Evolutionary conservation across 306 rosid genomes (phyloP).

Genomic region (Carpinus fangiana): DNA sequence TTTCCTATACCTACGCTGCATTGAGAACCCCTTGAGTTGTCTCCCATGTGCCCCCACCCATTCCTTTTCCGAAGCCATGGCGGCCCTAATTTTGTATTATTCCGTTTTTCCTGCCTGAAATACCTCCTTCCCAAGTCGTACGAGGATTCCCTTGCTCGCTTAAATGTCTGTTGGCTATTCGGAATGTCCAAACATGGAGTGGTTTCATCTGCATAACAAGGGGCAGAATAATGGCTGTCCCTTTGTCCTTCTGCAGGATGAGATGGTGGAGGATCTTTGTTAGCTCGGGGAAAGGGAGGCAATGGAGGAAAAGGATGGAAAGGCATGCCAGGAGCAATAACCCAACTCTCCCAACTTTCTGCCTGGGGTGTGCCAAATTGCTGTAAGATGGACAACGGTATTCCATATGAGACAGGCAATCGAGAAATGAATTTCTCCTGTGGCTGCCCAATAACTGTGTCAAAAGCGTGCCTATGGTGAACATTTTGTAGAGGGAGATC

Average conservation of each 20-base stretch:
- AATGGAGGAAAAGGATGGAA: conserved; percentile 90
- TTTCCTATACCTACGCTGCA: conserved; percentile 51
- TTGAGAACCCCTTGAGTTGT: conserved; percentile 40
- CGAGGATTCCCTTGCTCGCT: conserved; percentile 57
- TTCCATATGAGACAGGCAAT: conserved; percentile 81
- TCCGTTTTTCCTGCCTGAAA: conserved; percentile 91
- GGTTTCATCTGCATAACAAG: conserved; percentile 48
- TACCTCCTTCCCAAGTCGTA: conserved; percentile 62
- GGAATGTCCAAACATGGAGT: conserved; percentile 32
- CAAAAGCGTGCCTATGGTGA: conserved; percentile 34
- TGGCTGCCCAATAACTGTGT: conserved; percentile 56
- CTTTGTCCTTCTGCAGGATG: conserved; percentile 42
- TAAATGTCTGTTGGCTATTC: conserved; percentile 32
- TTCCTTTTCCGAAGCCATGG: conserved; percentile 54
- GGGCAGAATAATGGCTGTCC: conserved; percentile 34
- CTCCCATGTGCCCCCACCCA: conserved; percentile 51
- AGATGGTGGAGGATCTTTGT: conserved; percentile 44
- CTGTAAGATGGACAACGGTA: conserved; percentile 66
- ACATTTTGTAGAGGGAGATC: conserved; percentile 37
- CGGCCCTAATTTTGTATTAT: conserved; percentile 51
- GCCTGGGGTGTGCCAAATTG: conserved; percentile 60
- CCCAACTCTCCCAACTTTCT: conserved; percentile 60
- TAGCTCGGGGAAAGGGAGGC: conserved; percentile 61
- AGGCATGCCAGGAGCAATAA: conserved; percentile 87
- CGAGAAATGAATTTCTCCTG: conserved; percentile 73